A percentile compares a stretch with the other conserved stretches of the same genome.
These are phyloP conservation scores for Pyracantha coccinea DNA, from an alignment of 331 rosid species.

Conservation along the genomic window DNA sequence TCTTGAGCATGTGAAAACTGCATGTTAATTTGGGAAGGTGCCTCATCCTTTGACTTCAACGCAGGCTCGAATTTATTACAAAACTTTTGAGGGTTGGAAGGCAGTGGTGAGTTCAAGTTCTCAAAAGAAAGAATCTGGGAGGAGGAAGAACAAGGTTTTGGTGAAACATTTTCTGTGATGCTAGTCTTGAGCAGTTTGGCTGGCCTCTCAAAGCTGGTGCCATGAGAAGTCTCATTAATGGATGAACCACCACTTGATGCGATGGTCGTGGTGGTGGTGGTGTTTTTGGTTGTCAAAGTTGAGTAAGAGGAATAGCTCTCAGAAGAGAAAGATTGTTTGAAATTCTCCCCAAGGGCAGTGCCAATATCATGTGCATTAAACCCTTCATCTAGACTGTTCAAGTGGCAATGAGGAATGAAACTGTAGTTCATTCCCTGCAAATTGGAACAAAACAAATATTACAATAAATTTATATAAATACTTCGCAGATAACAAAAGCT, in stretches of 20 bases:
- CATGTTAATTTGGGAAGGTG: constrained; percentile 10
- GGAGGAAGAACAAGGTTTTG: constrained; percentile 20
- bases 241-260: constrained; percentile 14
- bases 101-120: constrained; percentile 11
- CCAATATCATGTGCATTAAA: constrained; percentile 2
- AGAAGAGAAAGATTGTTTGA: constrained; percentile 18
- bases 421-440: constrained; percentile 22
- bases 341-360: constrained; percentile 1
- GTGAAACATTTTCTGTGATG: constrained; percentile 4
- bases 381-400: constrained; percentile 6
- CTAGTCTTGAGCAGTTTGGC: constrained; percentile 16
- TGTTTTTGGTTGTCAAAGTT: background rate
- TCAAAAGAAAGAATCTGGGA: constrained; percentile 45
- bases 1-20: constrained; percentile 6
- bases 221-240: constrained; percentile 3
- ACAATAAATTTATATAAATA: background rate
- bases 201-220: constrained; percentile 18
- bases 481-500: background rate
- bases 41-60: constrained; percentile 13
- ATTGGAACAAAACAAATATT: background rate
- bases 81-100: background rate
- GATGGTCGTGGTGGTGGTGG: background rate
- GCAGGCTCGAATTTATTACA: background rate
- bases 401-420: constrained; percentile 5
- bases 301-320: constrained; percentile 23